Evolutionary conservation across 106 monocot genomes (phyloP), one percentile per base, ranked within the genome.

Genomic region (Agapanthus africanus): DNA sequence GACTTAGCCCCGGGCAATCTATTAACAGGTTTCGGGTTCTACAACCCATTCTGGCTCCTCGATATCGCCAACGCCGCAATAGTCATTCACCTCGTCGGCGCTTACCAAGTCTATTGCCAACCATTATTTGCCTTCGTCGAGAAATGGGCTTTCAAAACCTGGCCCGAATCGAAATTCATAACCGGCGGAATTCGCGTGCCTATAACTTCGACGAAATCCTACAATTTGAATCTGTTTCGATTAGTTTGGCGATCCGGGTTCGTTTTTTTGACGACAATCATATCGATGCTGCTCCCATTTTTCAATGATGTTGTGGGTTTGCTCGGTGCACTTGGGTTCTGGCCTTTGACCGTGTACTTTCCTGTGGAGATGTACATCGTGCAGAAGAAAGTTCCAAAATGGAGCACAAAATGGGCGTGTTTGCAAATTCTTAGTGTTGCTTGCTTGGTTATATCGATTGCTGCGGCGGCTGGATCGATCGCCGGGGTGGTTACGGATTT

Each of bases 61-160:
- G 82, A 97, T 86, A 84, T 97, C 44, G 95, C 91, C 71, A 97
- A 88, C 72, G 82, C 78, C 22, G 88, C 91, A 70, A 86, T 97
- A 38, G 88, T 87, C 34, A 59, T 91, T 69, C 95, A 97, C 84
- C 86, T 91, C 37, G 69, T 97, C 61, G 91, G 95, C 23, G 95
- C 91, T 23, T 97, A 97, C 88, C 94, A 91, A 56, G 95, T 97
- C 72, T 97, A 66, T 78, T 88, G 82, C 82, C 91, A 97, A 70
- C 95, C 95, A 0, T 70, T 97, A 32, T 97, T 91, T 79, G 91
- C 91, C 65, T 97, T 97, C 80, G 16, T 97, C 62, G 95, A 97
- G 61, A 82, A 78, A 54, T 78, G 68, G 77, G 83, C 85, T 2
- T 15, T 19, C 27, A 28, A 68, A 23, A 57, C 26, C 4, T 95